phyloP scores from a whole-genome alignment of 2,329 filamentous ascomycete species.

The Aplosporella prunicola region DNA sequence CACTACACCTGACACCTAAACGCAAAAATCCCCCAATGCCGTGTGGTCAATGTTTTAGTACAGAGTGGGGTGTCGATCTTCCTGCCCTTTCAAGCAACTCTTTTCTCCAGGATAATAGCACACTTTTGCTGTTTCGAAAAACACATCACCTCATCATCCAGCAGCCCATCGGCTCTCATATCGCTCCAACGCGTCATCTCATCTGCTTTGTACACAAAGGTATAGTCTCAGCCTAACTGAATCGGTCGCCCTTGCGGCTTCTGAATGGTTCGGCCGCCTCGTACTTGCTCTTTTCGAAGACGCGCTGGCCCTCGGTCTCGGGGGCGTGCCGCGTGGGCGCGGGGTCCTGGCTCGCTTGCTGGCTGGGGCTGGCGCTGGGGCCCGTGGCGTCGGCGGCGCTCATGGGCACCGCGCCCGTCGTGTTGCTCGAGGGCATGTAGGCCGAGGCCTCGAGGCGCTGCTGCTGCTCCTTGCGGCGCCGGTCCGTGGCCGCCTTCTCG shows the following conservation, averaged over 20 bases:
- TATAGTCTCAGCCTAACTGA: constrained; percentile 41
- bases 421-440: not conserved
- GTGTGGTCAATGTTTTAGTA: too few species aligned
- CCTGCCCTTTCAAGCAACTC: too few species aligned
- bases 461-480: constrained; percentile 22
- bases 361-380: constrained; percentile 49
- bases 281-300: constrained; percentile 79
- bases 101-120: too few species aligned
- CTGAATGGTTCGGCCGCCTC: constrained; percentile 68
- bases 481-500: constrained; percentile 49
- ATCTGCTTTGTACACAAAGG: too few species aligned
- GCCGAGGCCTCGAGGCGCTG: constrained; percentile 22
- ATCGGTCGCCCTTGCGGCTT: constrained; percentile 77
- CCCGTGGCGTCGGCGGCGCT: constrained; percentile 17
- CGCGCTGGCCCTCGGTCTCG: constrained; percentile 55
- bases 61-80: too few species aligned
- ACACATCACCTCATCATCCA: too few species aligned
- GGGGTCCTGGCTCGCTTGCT: constrained; percentile 68
- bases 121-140: too few species aligned
- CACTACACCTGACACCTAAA: too few species aligned
- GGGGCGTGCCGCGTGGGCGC: constrained; percentile 77
- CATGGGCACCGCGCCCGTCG: constrained; percentile 6
- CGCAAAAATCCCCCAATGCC: too few species aligned
- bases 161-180: too few species aligned
- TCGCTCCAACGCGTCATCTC: too few species aligned